Percentiles rank a stretch among this genome's conserved stretches.
Evolutionary conservation across 176 grass and related monocot species (phyloP).

Genomic region (Phoenix roebelenii): DNA sequence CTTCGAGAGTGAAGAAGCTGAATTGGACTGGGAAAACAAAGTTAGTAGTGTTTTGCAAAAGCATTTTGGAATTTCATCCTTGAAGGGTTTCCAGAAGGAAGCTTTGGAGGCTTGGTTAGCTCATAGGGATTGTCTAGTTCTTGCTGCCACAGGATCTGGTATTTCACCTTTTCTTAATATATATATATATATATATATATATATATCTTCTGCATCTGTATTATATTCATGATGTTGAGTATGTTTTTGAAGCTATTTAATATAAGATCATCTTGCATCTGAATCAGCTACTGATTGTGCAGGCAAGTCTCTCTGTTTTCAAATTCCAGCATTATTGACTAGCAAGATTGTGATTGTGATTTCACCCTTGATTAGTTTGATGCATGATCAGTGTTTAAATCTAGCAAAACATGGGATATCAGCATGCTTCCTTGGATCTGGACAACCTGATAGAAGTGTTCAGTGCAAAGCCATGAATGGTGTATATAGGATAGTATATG

Average conservation of each 20-base stretch:
- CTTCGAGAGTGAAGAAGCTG: constrained; percentile 3
- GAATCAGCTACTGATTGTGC: constrained; percentile 20
- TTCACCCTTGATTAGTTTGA: constrained; percentile 95
- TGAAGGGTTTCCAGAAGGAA: constrained; percentile 83
- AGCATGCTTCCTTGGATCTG: constrained; percentile 94
- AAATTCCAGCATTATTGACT: constrained; percentile 77
- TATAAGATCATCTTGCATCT: constrained; percentile 9
- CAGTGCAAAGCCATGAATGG: constrained; percentile 86
- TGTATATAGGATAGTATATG: constrained; percentile 89
- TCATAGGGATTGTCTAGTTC: constrained; percentile 62
- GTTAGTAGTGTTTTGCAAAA: constrained; percentile 40
- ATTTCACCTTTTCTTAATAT: not conserved
- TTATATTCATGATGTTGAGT: not conserved
- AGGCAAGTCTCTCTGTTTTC: constrained; percentile 98
- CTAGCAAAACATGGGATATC: constrained; percentile 74
- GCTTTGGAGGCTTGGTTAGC: constrained; percentile 71
- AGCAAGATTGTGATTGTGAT: constrained; percentile 73
- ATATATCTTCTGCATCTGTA: not conserved
- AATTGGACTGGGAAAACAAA: constrained; percentile 15
- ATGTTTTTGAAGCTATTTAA: constrained; percentile 1
- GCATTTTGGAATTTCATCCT: constrained; percentile 57
- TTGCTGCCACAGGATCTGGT: constrained; percentile 94
- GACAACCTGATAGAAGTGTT: constrained; percentile 72
- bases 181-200: no score
- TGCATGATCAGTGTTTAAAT: constrained; percentile 94